phyloP scores from a whole-genome alignment of 129 eudicot genomes.

The Cynara cardunculus region DNA sequence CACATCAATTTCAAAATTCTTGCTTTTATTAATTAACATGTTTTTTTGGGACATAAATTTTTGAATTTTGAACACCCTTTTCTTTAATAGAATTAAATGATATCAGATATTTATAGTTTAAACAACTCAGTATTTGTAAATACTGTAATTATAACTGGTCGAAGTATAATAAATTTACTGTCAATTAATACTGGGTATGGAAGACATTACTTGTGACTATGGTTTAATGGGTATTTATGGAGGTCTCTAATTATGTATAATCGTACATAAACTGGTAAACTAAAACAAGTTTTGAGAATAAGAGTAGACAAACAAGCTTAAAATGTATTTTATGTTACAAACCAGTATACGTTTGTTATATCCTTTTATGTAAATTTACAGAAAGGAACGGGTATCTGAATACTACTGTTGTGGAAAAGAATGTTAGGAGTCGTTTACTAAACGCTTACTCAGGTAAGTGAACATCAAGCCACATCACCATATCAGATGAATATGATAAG shows the following conservation, averaged over 20 bases:
- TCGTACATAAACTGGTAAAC: neutral
- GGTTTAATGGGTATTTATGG: neutral
- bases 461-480: no score
- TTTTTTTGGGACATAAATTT: constrained; percentile 4
- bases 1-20: constrained; percentile 20
- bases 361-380: no score
- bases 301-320: neutral
- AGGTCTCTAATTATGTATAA: neutral
- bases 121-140: neutral
- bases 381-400: neutral
- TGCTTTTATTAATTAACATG: constrained; percentile 21
- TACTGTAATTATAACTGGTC: neutral
- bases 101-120: neutral
- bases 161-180: no score
- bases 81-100: neutral
- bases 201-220: neutral
- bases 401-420: neutral
- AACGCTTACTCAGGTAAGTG: no score
- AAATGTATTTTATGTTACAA: neutral
- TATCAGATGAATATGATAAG: no score
- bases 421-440: no score
- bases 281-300: neutral
- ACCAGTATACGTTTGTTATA: neutral
- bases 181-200: neutral
- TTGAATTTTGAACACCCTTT: constrained; percentile 11